These are phyloP conservation scores for Bisporella sp. DNA, from an alignment of 2,329 filamentous ascomycete genomes.

Conservation along the genomic window DNA sequence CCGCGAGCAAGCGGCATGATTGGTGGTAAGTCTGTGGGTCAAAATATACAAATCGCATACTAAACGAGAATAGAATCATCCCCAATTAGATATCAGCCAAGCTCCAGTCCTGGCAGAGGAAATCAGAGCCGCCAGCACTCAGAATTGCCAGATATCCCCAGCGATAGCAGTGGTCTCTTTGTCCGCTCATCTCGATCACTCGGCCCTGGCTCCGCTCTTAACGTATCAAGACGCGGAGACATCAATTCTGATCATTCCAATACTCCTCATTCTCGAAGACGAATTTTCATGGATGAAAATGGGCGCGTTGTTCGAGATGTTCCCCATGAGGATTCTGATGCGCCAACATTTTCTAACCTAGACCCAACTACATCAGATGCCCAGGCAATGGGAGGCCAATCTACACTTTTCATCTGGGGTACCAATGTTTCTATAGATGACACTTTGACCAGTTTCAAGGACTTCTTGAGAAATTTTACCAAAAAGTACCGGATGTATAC, in stretches of 20 bases:
- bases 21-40: constrained; percentile 47
- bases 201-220: constrained; percentile 39
- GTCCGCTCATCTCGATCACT: constrained; percentile 57
- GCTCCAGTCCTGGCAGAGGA: constrained; percentile 61
- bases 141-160: constrained; percentile 64
- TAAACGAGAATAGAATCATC: constrained; percentile 67
- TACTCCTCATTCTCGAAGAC: constrained; percentile 43
- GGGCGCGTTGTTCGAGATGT: constrained; percentile 52
- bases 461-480: constrained; percentile 87
- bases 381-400: constrained; percentile 74
- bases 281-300: constrained; percentile 48
- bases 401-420: constrained; percentile 86
- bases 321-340: constrained; percentile 45
- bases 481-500: constrained; percentile 90
- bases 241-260: constrained; percentile 72
- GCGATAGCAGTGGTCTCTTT: constrained; percentile 82
- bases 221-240: constrained; percentile 69
- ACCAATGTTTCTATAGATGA: constrained; percentile 94
- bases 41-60: background rate
- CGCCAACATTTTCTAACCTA: constrained; percentile 52
- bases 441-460: constrained; percentile 79
- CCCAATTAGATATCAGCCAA: constrained; percentile 83
- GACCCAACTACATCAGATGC: constrained; percentile 89
- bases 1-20: constrained; percentile 56
- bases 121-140: constrained; percentile 47